Conservation (phyloP, 2,329 filamentous ascomycete genomes). For the Zasmidium cellare region DNA sequence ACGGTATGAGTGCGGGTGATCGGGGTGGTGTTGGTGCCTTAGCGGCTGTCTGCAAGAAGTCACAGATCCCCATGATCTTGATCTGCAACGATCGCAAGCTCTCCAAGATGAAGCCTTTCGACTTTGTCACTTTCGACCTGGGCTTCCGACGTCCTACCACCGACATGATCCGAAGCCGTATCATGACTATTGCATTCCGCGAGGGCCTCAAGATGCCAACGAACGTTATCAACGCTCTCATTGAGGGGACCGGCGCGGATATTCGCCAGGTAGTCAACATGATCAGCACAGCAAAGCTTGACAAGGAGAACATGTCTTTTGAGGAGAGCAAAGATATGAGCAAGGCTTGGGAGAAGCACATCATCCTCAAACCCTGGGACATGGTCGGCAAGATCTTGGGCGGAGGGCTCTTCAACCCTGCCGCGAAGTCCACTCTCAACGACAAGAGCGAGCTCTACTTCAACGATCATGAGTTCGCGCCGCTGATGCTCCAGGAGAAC, state of each 20-base stretch:
- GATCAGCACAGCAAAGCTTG: conserved; percentile 90
- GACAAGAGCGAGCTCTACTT: conserved; percentile 99
- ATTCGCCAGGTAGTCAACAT: conserved; percentile 99
- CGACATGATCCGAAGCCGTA: conserved; percentile 85
- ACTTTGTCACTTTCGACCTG: conserved; percentile 79
- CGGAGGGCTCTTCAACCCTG: conserved; percentile 78
- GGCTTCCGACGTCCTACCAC: conserved; percentile 86
- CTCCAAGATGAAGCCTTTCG: conserved; percentile 98
- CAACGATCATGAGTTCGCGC: conserved; percentile 98
- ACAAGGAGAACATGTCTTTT: conserved; percentile 75
- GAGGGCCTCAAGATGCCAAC: conserved; percentile 84
- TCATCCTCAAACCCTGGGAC: conserved; percentile 96
- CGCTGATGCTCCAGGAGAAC: conserved; percentile 97
- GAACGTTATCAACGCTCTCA: conserved; percentile 84
- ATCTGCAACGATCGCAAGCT: conserved; percentile 94
- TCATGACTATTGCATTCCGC: conserved; percentile 92
- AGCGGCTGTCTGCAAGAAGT: conserved; percentile 93
- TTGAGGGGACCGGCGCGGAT: conserved; percentile 92
- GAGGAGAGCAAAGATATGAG: conserved; percentile 91
- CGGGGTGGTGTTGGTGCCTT: conserved; percentile 92
- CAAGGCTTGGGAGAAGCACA: conserved; percentile 97
- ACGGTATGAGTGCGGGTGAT: conserved; percentile 97
- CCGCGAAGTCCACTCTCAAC: conserved; percentile 84
- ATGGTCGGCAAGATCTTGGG: conserved; percentile 92
- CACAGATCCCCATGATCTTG: conserved; percentile 88